These are phyloP conservation scores for Asparagopsis taxiformis DNA, from an alignment of 31 red algal genomes.

Conservation along the genomic window DNA sequence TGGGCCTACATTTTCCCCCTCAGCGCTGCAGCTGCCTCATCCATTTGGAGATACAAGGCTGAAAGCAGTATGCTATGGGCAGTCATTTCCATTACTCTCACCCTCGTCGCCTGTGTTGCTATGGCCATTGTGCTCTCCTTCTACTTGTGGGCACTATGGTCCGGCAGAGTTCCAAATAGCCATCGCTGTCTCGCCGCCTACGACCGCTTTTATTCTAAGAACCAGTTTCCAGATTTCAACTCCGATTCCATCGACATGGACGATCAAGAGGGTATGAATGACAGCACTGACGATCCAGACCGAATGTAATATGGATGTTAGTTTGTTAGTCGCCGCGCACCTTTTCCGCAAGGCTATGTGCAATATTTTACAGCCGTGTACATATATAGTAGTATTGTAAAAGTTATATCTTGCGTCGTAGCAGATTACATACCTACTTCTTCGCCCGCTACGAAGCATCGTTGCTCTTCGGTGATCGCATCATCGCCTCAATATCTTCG, in stretches of 20 bases:
- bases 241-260: neutral
- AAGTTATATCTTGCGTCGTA: too few relatives aligned
- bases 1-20: conserved; percentile 76
- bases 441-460: too few relatives aligned
- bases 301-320: too few relatives aligned
- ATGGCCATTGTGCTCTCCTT: conserved; percentile 31
- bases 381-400: too few relatives aligned
- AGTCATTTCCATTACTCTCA: conserved; percentile 8
- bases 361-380: too few relatives aligned
- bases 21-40: conserved; percentile 35
- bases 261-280: too few relatives aligned
- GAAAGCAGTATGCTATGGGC: conserved; percentile 33
- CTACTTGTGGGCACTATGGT: conserved; percentile 22
- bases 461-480: too few relatives aligned
- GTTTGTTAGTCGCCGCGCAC: too few relatives aligned
- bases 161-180: conserved; percentile 23
- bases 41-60: conserved; percentile 13
- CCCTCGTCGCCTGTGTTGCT: conserved; percentile 13
- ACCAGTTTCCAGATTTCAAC: neutral
- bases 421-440: too few relatives aligned
- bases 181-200: conserved; percentile 1
- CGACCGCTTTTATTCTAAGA: neutral
- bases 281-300: too few relatives aligned
- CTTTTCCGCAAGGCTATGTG: too few relatives aligned
- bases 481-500: too few relatives aligned